Conservation (phyloP, 139 green algal genomes). For the Haematococcus sp. region DNA sequence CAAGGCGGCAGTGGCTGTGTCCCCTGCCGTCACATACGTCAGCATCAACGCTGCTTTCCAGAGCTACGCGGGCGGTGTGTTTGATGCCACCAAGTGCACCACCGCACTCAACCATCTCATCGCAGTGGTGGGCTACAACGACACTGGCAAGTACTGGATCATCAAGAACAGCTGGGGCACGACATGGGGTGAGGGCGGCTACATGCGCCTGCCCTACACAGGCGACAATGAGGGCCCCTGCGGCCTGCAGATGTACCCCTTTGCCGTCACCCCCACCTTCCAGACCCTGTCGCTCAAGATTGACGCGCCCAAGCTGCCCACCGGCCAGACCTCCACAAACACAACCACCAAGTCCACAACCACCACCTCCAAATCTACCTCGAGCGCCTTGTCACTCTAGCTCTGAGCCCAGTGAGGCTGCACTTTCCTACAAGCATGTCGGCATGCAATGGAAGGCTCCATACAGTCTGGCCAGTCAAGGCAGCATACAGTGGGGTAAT, state of each 20-base stretch:
- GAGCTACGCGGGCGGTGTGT: conserved; percentile 10
- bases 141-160: conserved; percentile 74
- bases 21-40: not conserved
- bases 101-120: conserved; percentile 17
- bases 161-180: conserved; percentile 93
- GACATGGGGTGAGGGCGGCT: conserved; percentile 85
- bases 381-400: no score
- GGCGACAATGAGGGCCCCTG: not conserved
- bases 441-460: no score
- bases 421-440: no score
- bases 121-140: conserved; percentile 3
- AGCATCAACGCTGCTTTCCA: conserved; percentile 2
- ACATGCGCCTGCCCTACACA: conserved; percentile 46
- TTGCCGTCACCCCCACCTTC: not conserved
- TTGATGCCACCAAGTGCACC: conserved; percentile 2
- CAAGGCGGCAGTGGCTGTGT: not conserved
- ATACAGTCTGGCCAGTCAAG: no score
- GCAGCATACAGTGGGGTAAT: no score
- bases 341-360: no score
- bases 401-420: no score
- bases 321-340: no score
- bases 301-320: no score
- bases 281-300: no score
- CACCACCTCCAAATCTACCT: no score
- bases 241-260: conserved; percentile 6